A percentile compares a stretch with the other conserved stretches of the same genome.
These are phyloP conservation scores for Aaosphaeria pasadenensis DNA, from an alignment of 2,329 filamentous ascomycete genomes.

Conservation along the genomic window DNA sequence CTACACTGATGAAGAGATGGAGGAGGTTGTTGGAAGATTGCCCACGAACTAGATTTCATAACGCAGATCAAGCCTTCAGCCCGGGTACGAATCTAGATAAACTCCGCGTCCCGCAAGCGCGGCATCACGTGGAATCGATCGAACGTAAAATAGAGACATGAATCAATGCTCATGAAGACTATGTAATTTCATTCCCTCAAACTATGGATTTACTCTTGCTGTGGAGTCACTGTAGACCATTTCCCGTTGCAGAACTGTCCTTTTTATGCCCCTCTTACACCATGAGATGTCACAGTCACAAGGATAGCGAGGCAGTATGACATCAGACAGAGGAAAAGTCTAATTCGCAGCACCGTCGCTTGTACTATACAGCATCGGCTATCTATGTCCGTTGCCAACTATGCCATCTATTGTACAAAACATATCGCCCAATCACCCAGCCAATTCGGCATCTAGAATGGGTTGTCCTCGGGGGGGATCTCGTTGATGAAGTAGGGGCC, in stretches of 20 bases:
- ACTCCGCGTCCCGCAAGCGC: conserved; percentile 2
- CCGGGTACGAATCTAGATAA: not conserved
- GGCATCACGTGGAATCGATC: not conserved
- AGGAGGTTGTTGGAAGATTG: conserved; percentile 80
- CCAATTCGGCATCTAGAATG: conserved; percentile 38
- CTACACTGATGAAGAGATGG: conserved; percentile 98
- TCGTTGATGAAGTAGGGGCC: conserved; percentile 56
- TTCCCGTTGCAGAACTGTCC: too few species aligned
- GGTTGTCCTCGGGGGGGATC: conserved; percentile 63
- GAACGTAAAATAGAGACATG: too few species aligned
- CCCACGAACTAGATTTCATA: conserved; percentile 43
- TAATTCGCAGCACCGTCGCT: conserved; percentile 20
- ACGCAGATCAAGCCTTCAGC: not conserved
- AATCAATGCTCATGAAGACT: too few species aligned
- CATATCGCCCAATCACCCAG: not conserved
- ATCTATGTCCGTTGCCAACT: not conserved
- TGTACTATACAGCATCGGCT: conserved; percentile 26
- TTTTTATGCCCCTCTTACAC: too few species aligned
- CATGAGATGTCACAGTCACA: too few species aligned
- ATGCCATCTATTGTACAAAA: not conserved
- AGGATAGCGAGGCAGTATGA: too few species aligned
- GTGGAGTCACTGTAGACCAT: too few species aligned
- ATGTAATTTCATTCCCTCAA: too few species aligned
- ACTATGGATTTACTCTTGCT: too few species aligned
- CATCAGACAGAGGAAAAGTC: conserved; percentile 16